Base-by-base conservation (phyloP, 2,329 filamentous ascomycete species). In the Xylaria multiplex region DNA sequence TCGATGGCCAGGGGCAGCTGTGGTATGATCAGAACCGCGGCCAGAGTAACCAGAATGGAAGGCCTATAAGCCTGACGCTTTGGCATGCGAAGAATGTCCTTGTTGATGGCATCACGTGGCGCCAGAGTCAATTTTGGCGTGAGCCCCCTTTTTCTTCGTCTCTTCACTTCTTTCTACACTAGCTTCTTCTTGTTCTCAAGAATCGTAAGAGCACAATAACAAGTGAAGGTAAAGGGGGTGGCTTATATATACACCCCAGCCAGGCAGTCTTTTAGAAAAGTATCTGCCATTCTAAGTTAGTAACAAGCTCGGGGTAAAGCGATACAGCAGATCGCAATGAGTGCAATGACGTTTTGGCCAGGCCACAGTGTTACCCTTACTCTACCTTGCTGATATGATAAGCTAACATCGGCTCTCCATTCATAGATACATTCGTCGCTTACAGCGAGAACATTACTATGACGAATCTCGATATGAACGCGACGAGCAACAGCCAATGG, bases 381-480 rank as follows among this genome's bases (percentile, higher is more conserved):
- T 54, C 40, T 48, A 37, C n/a, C 22, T 40, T 0, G 27, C 14
- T 19, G 2, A n/a, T 30, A 13, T 22, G 13, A 58, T 11, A 2
- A 45, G 30, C 62, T 65, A n/a, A n/a, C n/a, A n/a, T n/a, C n/a
- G n/a, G n/a, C n/a, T n/a, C n/a, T n/a, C n/a, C n/a, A n/a, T n/a
- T n/a, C n/a, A 45, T 30, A 74, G 73, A 75, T 37, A 75, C 73
- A 4, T 76, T 76, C 66, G 67, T 76, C n/a, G 81, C 81, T 19
- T 76, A 84, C 64, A 82, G 79, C 48, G 76, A 82, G 67, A 84
- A 85, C 64, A 77, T 85, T 59, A 84, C 82, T 11, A 82, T 85
- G 78, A 83, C 81, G 9, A 85, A 85, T 65, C 75, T 85, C n/a
- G 82, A 83, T 59, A 84, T 85, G 79, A 82, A 82, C 68, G 79